Evolutionary conservation across 441 rosid genomes (phyloP).

Genomic region (Populus tomentosa): DNA sequence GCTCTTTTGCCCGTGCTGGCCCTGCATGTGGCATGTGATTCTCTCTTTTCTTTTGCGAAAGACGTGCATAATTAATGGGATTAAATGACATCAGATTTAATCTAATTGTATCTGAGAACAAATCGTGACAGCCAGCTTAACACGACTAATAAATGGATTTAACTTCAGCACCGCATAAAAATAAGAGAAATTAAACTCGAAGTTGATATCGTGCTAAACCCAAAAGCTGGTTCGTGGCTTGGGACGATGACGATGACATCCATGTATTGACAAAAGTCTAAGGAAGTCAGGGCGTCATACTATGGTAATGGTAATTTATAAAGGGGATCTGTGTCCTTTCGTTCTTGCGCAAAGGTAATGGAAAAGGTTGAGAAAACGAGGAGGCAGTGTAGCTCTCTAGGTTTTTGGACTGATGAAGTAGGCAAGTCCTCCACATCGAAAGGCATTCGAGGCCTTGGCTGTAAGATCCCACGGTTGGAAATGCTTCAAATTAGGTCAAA

Average conservation of each 20-base stretch:
- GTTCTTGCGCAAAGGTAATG: background rate
- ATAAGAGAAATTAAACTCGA: background rate
- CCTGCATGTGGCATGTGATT: background rate
- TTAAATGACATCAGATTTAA: too few relatives aligned
- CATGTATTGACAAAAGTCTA: too few relatives aligned
- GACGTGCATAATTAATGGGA: too few relatives aligned
- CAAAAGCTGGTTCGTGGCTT: too few relatives aligned
- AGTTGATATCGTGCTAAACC: background rate
- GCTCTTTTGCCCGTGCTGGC: background rate
- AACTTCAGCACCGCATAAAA: background rate
- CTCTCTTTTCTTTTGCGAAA: background rate
- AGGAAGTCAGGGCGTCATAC: too few relatives aligned
- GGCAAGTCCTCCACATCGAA: conserved; percentile 13
- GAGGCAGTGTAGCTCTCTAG: conserved; percentile 18
- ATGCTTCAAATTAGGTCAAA: conserved; percentile 15
- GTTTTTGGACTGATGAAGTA: conserved; percentile 10
- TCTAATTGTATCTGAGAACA: background rate
- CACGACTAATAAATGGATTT: too few relatives aligned
- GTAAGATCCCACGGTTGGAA: conserved; percentile 29
- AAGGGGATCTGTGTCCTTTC: background rate
- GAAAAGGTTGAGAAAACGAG: background rate
- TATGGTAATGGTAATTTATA: background rate
- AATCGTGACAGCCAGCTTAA: background rate
- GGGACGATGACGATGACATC: too few relatives aligned
- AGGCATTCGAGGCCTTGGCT: background rate